Base-by-base conservation (phyloP, 768 basidiomycete species). In the Pleurotus platypus region DNA sequence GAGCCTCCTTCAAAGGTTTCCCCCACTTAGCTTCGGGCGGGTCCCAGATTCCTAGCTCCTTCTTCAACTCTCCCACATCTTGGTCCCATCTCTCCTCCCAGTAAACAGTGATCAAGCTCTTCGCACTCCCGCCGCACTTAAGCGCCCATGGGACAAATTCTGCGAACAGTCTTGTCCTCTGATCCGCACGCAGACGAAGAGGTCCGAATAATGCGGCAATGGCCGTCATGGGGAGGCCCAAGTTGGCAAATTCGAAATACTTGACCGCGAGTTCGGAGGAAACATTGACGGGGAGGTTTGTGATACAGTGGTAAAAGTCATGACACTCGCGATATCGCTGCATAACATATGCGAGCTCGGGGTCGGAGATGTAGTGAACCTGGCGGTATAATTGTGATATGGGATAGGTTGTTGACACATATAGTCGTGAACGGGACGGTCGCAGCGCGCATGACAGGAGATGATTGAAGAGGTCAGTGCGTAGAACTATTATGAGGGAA, bases 311-410 rank as follows among this genome's bases (percentile, higher is more conserved):
- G 67, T 98, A 97, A 63, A 98, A 89, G 73, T 99, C 96, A 72
- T 99, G 97, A 61, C 90, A 96, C 74, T 99, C 95, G 22, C 96
- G 88, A 70, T 98, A 99, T 50, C 96, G 88, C 63, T 95, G 92
- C 90, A 99, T 93, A 56, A 98, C 91, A 70, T 97, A 98, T 22
- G 97, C 97, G 9, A 97, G 82, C 65, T 97, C 95, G 2, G 94
- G 94, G 65, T 98, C 93, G 66, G 90, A 84, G 57, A 98, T 88
- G 66, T 98, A 98, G 62, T 88, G 91, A 5, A 97, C 95, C 95
- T 98, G 64, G 8, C 12, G 38, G 38, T 15, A 11, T 35, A 35
- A 11, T 3, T 11, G 24, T 26, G 30, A 11, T 9, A 35, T 11
- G 30, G 9, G 30, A 35, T 35, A 35, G 2, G 30, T 35, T 35